These are phyloP conservation scores for Apostasia ramifera DNA, from an alignment of 106 monocot genomes.

Conservation along the genomic window DNA sequence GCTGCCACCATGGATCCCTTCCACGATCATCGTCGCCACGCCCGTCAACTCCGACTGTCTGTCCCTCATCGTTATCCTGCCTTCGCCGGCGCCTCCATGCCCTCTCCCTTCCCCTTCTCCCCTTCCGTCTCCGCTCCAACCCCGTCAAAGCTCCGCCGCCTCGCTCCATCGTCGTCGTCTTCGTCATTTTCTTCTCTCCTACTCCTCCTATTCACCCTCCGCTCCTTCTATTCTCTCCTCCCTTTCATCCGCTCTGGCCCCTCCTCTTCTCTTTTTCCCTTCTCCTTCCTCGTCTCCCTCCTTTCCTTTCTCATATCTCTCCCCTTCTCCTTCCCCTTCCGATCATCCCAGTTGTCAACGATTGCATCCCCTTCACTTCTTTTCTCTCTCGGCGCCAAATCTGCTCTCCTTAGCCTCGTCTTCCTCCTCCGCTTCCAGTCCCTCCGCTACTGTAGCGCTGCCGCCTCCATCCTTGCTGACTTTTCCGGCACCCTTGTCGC, in stretches of 20 bases:
- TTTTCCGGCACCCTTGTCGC: conserved; percentile 27
- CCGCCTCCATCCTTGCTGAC: conserved; percentile 11
- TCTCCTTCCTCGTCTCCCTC: conserved; percentile 11
- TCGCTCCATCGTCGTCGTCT: conserved; percentile 25
- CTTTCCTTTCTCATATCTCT: conserved; percentile 3
- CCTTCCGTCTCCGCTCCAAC: conserved; percentile 13
- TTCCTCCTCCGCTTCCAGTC: conserved; percentile 9
- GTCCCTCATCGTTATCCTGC: conserved; percentile 2
- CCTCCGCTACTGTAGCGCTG: conserved; percentile 12
- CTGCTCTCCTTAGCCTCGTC: conserved; percentile 14
- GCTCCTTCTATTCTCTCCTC: conserved; percentile 10
- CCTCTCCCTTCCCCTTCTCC: conserved; percentile 6
- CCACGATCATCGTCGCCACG: conserved; percentile 1
- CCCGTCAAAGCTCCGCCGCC: conserved; percentile 7
- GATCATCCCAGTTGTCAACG: neutral
- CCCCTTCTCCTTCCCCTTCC: conserved; percentile 6
- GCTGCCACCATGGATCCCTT: neutral
- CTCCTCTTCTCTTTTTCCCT: conserved; percentile 8
- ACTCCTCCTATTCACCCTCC: conserved; percentile 22
- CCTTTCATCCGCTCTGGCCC: conserved; percentile 11
- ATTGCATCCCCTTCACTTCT: conserved; percentile 17
- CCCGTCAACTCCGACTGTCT: conserved; percentile 11
- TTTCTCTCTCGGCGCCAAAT: conserved; percentile 23
- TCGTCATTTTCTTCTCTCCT: conserved; percentile 23
- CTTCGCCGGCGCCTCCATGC: neutral